phyloP scores from a whole-genome alignment of 169 alveolate genomes.

The Eimeria praecox region DNA sequence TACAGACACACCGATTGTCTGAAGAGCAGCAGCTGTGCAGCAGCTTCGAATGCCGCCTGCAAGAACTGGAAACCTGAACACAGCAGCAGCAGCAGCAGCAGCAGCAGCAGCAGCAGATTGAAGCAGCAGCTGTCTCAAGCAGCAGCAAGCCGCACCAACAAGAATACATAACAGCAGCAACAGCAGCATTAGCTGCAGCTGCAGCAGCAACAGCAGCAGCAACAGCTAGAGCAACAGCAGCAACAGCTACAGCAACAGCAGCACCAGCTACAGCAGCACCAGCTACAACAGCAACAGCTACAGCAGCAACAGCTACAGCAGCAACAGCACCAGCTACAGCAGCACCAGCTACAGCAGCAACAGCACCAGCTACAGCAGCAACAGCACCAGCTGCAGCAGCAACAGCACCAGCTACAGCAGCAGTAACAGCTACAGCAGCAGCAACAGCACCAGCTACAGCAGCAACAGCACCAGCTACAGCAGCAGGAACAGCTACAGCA shows the following conservation, averaged over 20 bases:
- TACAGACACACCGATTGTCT: conserved; percentile 68
- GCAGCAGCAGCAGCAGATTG: neutral
- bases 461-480: neutral
- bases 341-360: neutral
- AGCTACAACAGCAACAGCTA: too few species aligned
- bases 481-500: neutral
- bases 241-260: neutral
- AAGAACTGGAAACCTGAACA: conserved; percentile 56
- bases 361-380: neutral
- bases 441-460: neutral
- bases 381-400: neutral
- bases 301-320: too few species aligned
- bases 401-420: neutral
- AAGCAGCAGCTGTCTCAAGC: conserved; percentile 21
- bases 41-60: conserved; percentile 75
- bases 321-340: neutral
- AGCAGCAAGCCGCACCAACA: neutral
- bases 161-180: neutral
- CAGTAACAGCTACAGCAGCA: neutral
- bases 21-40: conserved; percentile 76
- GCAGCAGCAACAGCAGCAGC: neutral
- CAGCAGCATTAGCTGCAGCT: neutral
- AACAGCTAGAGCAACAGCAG: too few species aligned
- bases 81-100: neutral
- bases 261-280: too few species aligned